A percentile compares a stretch with the other conserved stretches of the same genome.
These are phyloP conservation scores for Ziziphus jujuba DNA, from an alignment of 306 rosid genomes.

Conservation along the genomic window DNA sequence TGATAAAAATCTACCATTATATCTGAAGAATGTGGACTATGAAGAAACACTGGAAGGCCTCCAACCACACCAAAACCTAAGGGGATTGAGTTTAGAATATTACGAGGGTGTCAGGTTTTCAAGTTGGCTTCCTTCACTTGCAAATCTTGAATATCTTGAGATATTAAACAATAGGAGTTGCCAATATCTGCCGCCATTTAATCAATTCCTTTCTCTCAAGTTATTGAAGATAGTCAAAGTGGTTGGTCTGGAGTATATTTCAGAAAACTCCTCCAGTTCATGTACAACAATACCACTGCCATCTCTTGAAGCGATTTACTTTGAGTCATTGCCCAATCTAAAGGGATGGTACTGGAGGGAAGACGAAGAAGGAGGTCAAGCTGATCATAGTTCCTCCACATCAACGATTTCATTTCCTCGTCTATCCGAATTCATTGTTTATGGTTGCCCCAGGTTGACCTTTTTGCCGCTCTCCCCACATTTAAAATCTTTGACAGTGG, in stretches of 20 bases:
- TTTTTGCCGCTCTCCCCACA: constrained; percentile 20
- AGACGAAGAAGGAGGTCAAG: too few species aligned
- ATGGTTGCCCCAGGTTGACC: constrained; percentile 11
- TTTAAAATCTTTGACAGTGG: not conserved
- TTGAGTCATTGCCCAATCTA: not conserved
- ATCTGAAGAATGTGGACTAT: not conserved
- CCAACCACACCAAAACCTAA: not conserved
- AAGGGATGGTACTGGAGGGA: constrained; percentile 2
- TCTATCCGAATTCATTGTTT: constrained; percentile 6
- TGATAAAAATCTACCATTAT: too few species aligned
- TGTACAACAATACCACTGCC: not conserved
- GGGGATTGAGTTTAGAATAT: not conserved
- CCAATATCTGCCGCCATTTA: not conserved
- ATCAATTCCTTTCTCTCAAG: not conserved
- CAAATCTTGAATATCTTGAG: not conserved
- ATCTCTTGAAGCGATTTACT: not conserved
- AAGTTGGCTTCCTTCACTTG: not conserved
- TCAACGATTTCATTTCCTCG: too few species aligned
- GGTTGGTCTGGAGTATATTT: not conserved
- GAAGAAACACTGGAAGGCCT: constrained; percentile 22
- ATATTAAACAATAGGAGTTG: not conserved
- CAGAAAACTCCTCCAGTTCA: too few species aligned
- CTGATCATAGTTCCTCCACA: too few species aligned
- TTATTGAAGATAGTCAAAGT: not conserved
- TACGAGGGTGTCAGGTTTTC: constrained; percentile 25